Percentiles rank a stretch among this genome's conserved stretches.
Evolutionary conservation across 148 eudicot genomes (phyloP).

Genomic region (Silene conica): DNA sequence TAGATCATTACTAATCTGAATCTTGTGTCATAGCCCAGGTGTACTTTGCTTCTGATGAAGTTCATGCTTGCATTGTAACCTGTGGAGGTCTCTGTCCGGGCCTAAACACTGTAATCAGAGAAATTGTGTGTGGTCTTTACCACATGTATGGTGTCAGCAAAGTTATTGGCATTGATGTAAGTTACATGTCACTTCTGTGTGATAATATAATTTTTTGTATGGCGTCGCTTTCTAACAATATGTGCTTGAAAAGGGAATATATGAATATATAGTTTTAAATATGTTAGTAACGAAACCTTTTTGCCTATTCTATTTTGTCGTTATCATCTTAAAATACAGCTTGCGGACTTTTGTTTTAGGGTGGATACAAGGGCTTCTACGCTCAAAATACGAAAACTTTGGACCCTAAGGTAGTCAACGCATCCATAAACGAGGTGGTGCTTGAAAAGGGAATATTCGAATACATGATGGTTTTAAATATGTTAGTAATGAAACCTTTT

Average conservation of each 20-base stretch:
- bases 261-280: background rate
- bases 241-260: background rate
- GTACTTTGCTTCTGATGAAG: slow-evolving; percentile 68
- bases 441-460: background rate
- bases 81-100: slow-evolving; percentile 97
- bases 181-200: slow-evolving; percentile 16
- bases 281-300: background rate
- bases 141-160: slow-evolving; percentile 76
- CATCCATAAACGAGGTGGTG: slow-evolving; percentile 85
- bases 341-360: slow-evolving; percentile 35
- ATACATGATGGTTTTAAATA: background rate
- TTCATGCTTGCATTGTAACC: slow-evolving; percentile 83
- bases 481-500: background rate
- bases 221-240: background rate
- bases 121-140: slow-evolving; percentile 72
- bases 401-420: slow-evolving; percentile 75
- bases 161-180: slow-evolving; percentile 80
- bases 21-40: slow-evolving; percentile 45
- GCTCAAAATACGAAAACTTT: slow-evolving; percentile 63
- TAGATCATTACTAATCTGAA: slow-evolving; percentile 17
- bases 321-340: background rate
- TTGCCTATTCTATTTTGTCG: background rate
- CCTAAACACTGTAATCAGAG: slow-evolving; percentile 83
- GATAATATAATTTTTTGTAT: background rate
- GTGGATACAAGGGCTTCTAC: slow-evolving; percentile 89